Conservation (phyloP, 2,329 filamentous ascomycete species). For the Aspergillus vadensis region DNA sequence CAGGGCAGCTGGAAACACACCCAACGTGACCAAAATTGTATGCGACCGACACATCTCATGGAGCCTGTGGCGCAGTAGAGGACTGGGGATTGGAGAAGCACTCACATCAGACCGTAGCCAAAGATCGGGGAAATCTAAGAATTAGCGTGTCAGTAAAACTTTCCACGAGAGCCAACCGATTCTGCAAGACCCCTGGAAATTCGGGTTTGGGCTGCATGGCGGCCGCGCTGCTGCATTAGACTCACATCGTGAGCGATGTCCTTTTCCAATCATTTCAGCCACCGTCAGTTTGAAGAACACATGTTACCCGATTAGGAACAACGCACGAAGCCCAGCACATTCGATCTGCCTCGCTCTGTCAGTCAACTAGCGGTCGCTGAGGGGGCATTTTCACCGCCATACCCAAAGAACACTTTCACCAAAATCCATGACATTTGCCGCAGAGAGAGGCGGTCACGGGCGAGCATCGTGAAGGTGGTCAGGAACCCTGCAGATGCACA, state of each 20-base stretch:
- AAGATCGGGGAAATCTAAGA: constrained; percentile 44
- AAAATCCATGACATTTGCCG: constrained; percentile 62
- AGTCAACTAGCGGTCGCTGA: constrained; percentile 25
- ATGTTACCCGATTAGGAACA: constrained; percentile 16
- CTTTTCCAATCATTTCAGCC: constrained; percentile 46
- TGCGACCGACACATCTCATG: constrained; percentile 28
- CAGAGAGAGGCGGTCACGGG: constrained; percentile 58
- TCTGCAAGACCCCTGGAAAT: constrained; percentile 29
- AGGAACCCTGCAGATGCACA: constrained; percentile 65
- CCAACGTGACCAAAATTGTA: constrained; percentile 40
- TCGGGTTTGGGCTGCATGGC: constrained; percentile 33
- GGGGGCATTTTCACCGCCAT: constrained; percentile 31
- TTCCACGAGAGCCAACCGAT: constrained; percentile 43
- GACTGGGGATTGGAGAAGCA: constrained; percentile 13
- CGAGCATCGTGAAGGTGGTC: constrained; percentile 70
- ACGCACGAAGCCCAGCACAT: constrained; percentile 62
- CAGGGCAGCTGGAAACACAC: constrained; percentile 12
- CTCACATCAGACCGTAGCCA: constrained; percentile 44
- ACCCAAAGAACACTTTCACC: constrained; percentile 65
- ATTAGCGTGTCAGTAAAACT: constrained; percentile 42
- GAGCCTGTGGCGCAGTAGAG: constrained; percentile 28
- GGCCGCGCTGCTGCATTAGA: constrained; percentile 30
- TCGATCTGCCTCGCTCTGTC: constrained; percentile 45
- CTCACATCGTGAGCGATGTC: constrained; percentile 43
- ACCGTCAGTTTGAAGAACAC: constrained; percentile 33